These are phyloP conservation scores for Cryptosporidium meleagridis DNA, from an alignment of 169 alveolate genomes.

Conservation along the genomic window DNA sequence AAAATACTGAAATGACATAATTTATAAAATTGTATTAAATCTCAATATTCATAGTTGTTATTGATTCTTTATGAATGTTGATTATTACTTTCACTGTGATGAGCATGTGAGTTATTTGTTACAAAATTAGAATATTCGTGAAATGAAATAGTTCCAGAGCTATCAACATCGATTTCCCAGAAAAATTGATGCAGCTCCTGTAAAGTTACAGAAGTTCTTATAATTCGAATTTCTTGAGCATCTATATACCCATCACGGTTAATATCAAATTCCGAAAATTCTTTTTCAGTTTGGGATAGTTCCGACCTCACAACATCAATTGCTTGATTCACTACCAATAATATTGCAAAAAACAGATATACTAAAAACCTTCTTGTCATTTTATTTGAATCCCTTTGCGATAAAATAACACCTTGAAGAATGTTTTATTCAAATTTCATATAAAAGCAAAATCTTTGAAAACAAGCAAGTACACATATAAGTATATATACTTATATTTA, in stretches of 20 bases:
- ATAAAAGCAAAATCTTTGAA: background rate
- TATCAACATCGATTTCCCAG: constrained; percentile 69
- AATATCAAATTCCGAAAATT: constrained; percentile 46
- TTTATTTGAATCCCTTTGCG: background rate
- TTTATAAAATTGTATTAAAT: no score
- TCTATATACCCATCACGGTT: constrained; percentile 48
- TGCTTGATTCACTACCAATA: background rate
- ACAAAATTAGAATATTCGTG: constrained; percentile 33
- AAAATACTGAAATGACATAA: background rate
- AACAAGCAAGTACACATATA: no score
- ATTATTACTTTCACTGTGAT: background rate
- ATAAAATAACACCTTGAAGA: background rate
- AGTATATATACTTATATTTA: no score
- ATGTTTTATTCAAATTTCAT: background rate
- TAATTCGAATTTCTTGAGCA: constrained; percentile 67
- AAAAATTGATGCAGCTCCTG: constrained; percentile 64
- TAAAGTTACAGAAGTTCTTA: constrained; percentile 45
- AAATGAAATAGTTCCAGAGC: constrained; percentile 60
- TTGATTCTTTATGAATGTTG: background rate
- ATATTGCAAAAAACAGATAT: background rate
- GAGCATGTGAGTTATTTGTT: constrained; percentile 25
- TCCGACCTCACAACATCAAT: background rate
- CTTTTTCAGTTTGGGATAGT: constrained; percentile 1
- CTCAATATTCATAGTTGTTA: no score
- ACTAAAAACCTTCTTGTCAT: background rate